phyloP scores from a whole-genome alignment of 768 basidiomycete species.

The Coprinopsis marcescibilis region DNA sequence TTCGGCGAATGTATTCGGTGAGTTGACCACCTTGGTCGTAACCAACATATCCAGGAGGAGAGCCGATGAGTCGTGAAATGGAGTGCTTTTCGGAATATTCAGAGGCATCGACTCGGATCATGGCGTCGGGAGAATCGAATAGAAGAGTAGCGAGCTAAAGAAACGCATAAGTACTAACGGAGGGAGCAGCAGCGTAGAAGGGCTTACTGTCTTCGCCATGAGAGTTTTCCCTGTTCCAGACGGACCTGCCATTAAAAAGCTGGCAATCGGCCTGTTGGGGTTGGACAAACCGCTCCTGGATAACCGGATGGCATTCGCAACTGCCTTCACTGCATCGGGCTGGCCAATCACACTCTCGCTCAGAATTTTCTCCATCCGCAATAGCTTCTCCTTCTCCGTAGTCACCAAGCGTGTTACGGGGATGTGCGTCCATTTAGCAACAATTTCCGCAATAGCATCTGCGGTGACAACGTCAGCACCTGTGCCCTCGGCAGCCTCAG shows the following conservation, averaged over 20 bases:
- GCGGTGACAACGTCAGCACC: constrained; percentile 71
- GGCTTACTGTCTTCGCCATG: constrained; percentile 78
- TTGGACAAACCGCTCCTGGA: constrained; percentile 93
- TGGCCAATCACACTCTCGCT: constrained; percentile 81
- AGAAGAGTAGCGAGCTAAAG: constrained; percentile 76
- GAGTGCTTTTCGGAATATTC: constrained; percentile 82
- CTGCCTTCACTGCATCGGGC: constrained; percentile 84
- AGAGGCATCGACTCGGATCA: constrained; percentile 90
- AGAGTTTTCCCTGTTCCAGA: constrained; percentile 90
- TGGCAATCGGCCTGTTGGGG: constrained; percentile 81
- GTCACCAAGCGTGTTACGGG: constrained; percentile 84
- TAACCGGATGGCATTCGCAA: constrained; percentile 89
- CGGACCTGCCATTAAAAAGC: constrained; percentile 90
- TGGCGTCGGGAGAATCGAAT: constrained; percentile 87
- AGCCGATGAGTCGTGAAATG: constrained; percentile 46
- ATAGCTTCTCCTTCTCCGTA: constrained; percentile 85
- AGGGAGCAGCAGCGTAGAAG: not conserved
- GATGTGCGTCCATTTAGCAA: constrained; percentile 89
- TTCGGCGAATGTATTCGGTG: constrained; percentile 88
- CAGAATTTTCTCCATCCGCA: constrained; percentile 82
- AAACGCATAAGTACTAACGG: constrained; percentile 4
- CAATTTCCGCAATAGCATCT: constrained; percentile 92
- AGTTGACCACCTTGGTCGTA: constrained; percentile 87
- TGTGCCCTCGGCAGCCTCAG: constrained; percentile 49
- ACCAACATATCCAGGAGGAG: constrained; percentile 87